These are phyloP conservation scores for Penicillium ochrochloron DNA, from an alignment of 495 filamentous ascomycete species.

Conservation along the genomic window DNA sequence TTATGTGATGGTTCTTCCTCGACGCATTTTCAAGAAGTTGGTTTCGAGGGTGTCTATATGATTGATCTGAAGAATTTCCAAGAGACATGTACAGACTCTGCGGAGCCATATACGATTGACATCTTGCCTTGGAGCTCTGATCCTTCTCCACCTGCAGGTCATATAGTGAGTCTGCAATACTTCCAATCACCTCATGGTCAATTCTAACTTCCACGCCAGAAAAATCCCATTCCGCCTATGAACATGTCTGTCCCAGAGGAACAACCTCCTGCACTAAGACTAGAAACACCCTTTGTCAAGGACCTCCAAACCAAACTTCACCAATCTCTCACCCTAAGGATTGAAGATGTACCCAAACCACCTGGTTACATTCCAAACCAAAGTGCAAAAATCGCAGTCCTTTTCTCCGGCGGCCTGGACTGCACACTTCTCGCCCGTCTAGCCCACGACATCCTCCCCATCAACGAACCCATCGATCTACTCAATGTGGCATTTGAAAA, in stretches of 20 bases:
- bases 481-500: conserved; percentile 98
- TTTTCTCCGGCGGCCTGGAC: conserved; percentile 95
- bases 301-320: conserved; percentile 61
- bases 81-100: conserved; percentile 10
- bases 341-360: conserved; percentile 69
- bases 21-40: conserved; percentile 74
- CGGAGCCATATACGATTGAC: conserved; percentile 34
- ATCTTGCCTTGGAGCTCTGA: conserved; percentile 38
- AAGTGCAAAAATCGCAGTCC: conserved; percentile 68
- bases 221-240: conserved; percentile 65
- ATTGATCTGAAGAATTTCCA: conserved; percentile 52
- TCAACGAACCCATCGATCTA: conserved; percentile 74
- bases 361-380: conserved; percentile 35
- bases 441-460: conserved; percentile 76
- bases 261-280: conserved; percentile 43
- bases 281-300: conserved; percentile 57
- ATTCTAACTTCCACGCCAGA: conserved; percentile 32
- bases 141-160: conserved; percentile 21
- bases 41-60: conserved; percentile 77
- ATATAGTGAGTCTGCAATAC: conserved; percentile 45
- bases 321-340: conserved; percentile 66
- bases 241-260: conserved; percentile 57
- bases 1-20: conserved; percentile 61
- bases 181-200: neutral
- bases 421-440: conserved; percentile 87